Percentiles rank a stretch among this genome's conserved stretches.
Evolutionary conservation across 768 basidiomycete genomes (phyloP).

Genomic region (Asterophora lycoperdoides): DNA sequence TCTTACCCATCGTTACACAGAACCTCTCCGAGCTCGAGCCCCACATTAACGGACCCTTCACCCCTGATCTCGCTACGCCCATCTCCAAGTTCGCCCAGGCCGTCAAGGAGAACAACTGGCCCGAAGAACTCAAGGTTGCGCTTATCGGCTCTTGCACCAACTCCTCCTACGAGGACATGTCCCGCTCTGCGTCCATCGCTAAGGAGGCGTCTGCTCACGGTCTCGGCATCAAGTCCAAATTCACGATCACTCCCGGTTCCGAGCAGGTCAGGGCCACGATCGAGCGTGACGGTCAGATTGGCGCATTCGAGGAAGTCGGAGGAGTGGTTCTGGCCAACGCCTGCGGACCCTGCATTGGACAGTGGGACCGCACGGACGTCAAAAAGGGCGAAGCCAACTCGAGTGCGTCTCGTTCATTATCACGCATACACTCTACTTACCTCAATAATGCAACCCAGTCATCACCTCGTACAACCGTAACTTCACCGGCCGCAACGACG

Average conservation of each 20-base stretch:
- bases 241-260: constrained; percentile 97
- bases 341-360: constrained; percentile 98
- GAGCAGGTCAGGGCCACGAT: constrained; percentile 99
- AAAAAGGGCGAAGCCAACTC: constrained; percentile 97
- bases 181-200: constrained; percentile 92
- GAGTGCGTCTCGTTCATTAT: constrained; percentile 47
- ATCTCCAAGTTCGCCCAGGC: constrained; percentile 91
- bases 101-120: constrained; percentile 96
- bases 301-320: constrained; percentile 80
- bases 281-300: constrained; percentile 91
- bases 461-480: constrained; percentile 99
- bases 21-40: constrained; percentile 97
- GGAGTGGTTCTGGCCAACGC: constrained; percentile 96
- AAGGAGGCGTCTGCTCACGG: constrained; percentile 86
- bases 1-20: constrained; percentile 30
- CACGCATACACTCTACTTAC: constrained; percentile 1
- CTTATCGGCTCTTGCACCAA: constrained; percentile 99
- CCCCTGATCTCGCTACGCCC: constrained; percentile 98
- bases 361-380: constrained; percentile 97
- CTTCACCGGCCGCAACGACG: constrained; percentile 99
- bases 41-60: constrained; percentile 99
- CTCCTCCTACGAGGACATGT: constrained; percentile 99
- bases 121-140: constrained; percentile 92
- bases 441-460: constrained; percentile 51
- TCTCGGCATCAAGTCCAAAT: constrained; percentile 84